Base-by-base conservation (phyloP, 768 basidiomycete species). In the Xerocomus potaroensis region DNA sequence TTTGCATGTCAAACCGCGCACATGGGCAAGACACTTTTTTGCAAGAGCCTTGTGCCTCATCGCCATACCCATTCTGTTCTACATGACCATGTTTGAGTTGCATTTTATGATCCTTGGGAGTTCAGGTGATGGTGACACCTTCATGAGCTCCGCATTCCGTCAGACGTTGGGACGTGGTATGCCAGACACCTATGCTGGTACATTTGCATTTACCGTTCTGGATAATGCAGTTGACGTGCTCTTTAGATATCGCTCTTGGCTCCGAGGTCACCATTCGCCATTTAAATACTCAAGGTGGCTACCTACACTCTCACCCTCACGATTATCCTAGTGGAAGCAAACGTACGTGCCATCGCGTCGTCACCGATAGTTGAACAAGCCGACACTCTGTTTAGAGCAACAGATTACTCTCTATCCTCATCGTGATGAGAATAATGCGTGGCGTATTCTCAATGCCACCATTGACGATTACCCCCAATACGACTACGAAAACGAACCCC, bases 351-450 rank as follows among this genome's bases (percentile, higher is more conserved):
- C 16, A 10, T 18, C 19, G 11, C 34, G 14, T 19, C 31, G 2
- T 45, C 12, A 27, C 7, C 5, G 0, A 35, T 15, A 4, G n/a
- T n/a, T n/a, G n/a, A n/a, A n/a, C 1, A 26, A 26, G 27, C 34
- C 48, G 26, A 52, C 43, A 9, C 41, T 21, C 6, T 30, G 4
- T 49, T 15, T 62, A 97, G 94, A 99, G 62, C 96, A 99, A 79
- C 96, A 99, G 71, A 76, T 99, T 51, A 98, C 96, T 0, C 82
- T 99, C n/a, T 99, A 99, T 63, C 96, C 96, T 2, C 96, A 99
- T 66, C 80, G 87, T n/a, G 96, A 99, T 60, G 71, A 74, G n/a
- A 99, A 99, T 74, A 99, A 99, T 65, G 69, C 85, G 56, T 99
- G 91, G 91, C 76, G 80, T 15, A 79, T 99, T 49, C 60, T 83